These are phyloP conservation scores for Neostapfia colusana DNA, from an alignment of 176 grass and related monocot genomes.

Conservation along the genomic window DNA sequence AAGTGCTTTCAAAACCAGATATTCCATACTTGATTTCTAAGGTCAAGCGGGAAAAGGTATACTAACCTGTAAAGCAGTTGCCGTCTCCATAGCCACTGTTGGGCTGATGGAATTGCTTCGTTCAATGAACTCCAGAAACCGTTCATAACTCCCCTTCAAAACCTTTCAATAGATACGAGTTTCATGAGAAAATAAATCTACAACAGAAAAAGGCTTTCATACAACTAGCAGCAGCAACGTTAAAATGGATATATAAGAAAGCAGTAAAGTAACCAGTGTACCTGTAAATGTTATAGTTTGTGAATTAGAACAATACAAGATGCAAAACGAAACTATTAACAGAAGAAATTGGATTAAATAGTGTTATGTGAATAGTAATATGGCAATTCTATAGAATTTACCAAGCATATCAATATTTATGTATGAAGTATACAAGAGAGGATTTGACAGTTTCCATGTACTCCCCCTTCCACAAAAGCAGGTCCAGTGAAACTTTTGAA, in stretches of 20 bases:
- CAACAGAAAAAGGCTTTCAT: conserved; percentile 9
- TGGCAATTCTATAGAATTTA: background rate
- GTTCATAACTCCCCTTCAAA: conserved; percentile 85
- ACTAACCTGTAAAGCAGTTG: conserved; percentile 81
- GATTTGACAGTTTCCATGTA: background rate
- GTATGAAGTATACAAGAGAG: background rate
- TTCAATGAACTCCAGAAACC: conserved; percentile 83
- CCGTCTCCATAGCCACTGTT: conserved; percentile 89
- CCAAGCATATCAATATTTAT: background rate
- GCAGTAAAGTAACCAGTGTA: background rate
- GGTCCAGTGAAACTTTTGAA: background rate
- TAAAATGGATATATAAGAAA: background rate
- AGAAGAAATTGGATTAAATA: conserved; percentile 1
- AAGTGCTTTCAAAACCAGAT: conserved; percentile 17
- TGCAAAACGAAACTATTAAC: background rate
- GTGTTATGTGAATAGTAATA: background rate
- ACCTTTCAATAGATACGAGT: conserved; percentile 53
- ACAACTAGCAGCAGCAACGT: background rate
- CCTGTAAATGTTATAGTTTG: background rate
- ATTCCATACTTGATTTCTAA: conserved; percentile 11
- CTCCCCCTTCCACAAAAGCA: background rate
- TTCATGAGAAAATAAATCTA: background rate
- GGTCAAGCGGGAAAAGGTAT: background rate
- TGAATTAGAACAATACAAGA: conserved; percentile 3
- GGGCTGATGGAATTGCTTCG: conserved; percentile 95